Evolutionary conservation across 1,284 basidiomycete species (phyloP).

Genomic region (Pseudozyma flocculosa): DNA sequence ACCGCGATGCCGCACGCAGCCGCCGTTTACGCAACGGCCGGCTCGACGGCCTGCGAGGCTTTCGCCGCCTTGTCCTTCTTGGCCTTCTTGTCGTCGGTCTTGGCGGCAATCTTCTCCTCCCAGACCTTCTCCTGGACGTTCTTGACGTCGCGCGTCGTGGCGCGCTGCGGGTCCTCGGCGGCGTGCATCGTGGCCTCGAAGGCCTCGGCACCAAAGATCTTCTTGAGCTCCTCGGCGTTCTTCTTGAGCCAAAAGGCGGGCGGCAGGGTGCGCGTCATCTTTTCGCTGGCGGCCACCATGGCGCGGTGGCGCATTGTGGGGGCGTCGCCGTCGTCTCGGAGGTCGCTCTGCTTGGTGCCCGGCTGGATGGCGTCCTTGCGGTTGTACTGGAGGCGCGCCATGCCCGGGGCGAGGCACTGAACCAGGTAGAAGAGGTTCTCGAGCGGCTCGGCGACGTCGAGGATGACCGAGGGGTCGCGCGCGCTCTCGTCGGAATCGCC

Average conservation of each 20-base stretch:
- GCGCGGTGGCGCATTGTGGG: constrained; percentile 49
- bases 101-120: constrained; percentile 46
- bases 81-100: constrained; percentile 33
- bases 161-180: constrained; percentile 29
- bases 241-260: constrained; percentile 53
- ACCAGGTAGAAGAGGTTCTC: constrained; percentile 54
- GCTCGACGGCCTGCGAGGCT: constrained; percentile 18
- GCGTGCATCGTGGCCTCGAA: constrained; percentile 46
- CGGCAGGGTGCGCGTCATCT: constrained; percentile 45
- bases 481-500: constrained; percentile 42
- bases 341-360: constrained; percentile 46
- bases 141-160: constrained; percentile 44
- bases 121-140: constrained; percentile 50
- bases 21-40: constrained; percentile 38
- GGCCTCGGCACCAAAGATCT: constrained; percentile 45
- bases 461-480: constrained; percentile 43
- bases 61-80: constrained; percentile 37
- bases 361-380: constrained; percentile 51
- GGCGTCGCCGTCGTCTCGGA: constrained; percentile 44
- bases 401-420: constrained; percentile 47
- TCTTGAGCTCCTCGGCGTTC: constrained; percentile 44
- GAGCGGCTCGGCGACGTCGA: constrained; percentile 48
- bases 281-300: constrained; percentile 45
- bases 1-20: constrained; percentile 41
- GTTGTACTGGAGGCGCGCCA: constrained; percentile 42